Conservation (phyloP, 1,139 yeast genomes). For the Candida albicans region DNA sequence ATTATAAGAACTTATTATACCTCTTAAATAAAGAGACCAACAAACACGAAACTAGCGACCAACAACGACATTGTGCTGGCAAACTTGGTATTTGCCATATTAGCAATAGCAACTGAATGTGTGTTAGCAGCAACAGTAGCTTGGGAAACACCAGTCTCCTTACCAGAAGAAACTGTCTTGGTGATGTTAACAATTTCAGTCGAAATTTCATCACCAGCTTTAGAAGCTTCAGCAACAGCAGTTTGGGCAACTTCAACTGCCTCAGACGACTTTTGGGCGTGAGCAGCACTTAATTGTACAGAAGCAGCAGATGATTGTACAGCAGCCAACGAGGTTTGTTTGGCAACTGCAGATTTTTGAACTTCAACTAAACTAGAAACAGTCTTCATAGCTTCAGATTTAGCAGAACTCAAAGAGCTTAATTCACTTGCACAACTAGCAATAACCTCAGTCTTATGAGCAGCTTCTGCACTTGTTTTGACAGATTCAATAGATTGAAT, state of each 20-base stretch:
- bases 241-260: conserved; percentile 8
- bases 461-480: conserved; percentile 10
- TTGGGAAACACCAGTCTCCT: conserved; percentile 4
- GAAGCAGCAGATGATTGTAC: conserved; percentile 13
- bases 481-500: conserved; percentile 12
- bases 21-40: conserved; percentile 1
- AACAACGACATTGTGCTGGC: conserved; percentile 1
- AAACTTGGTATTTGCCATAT: conserved; percentile 1
- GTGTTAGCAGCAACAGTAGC: background rate
- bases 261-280: conserved; percentile 7
- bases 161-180: conserved; percentile 5
- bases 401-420: conserved; percentile 7
- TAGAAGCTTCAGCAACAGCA: conserved; percentile 10
- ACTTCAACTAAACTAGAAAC: conserved; percentile 6
- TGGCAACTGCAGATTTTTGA: conserved; percentile 8
- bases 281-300: conserved; percentile 10
- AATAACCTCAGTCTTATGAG: conserved; percentile 9
- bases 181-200: conserved; percentile 1
- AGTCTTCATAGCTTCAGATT: conserved; percentile 8
- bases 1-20: background rate
- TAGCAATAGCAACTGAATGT: conserved; percentile 1
- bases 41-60: background rate
- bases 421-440: conserved; percentile 10
- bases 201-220: conserved; percentile 8
- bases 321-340: conserved; percentile 8